These are phyloP conservation scores for Pilatotrama ljubarskyi DNA, from an alignment of 768 basidiomycete genomes.

Conservation along the genomic window DNA sequence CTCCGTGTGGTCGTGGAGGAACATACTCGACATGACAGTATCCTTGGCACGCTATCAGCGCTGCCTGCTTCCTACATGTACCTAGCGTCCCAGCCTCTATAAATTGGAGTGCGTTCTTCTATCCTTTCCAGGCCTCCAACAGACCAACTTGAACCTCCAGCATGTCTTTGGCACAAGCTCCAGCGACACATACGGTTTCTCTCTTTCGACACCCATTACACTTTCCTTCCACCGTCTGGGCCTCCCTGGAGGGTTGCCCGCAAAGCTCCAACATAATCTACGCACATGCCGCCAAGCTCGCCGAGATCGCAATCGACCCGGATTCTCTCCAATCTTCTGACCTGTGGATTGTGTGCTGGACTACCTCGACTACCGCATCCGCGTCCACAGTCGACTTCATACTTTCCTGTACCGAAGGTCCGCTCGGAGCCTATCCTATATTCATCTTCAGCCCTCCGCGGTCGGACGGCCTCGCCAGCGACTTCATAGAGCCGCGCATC, in stretches of 20 bases:
- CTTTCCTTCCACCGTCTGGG: constrained; percentile 41
- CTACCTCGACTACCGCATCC: background rate
- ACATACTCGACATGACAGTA: no score
- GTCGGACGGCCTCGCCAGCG: constrained; percentile 33
- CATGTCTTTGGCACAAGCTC: background rate
- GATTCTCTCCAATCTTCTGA: background rate
- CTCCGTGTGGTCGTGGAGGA: no score
- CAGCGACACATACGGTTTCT: background rate
- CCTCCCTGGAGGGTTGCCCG: constrained; percentile 38
- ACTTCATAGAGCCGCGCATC: constrained; percentile 44
- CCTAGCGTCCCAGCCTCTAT: no score
- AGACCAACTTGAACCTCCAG: background rate
- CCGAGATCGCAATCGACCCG: background rate
- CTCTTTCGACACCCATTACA: constrained; percentile 27
- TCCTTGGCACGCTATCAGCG: no score
- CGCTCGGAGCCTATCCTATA: constrained; percentile 61
- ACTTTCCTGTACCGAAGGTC: constrained; percentile 57
- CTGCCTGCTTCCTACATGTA: no score
- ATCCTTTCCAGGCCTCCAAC: background rate
- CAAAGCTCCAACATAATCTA: constrained; percentile 44
- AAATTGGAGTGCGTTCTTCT: no score
- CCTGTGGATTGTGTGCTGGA: constrained; percentile 36
- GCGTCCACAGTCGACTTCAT: constrained; percentile 45
- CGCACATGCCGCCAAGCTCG: constrained; percentile 39
- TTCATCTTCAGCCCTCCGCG: constrained; percentile 51